A percentile compares a stretch with the other conserved stretches of the same genome.
These are phyloP conservation scores for Cladosporium sp. DNA, from an alignment of 2,329 filamentous ascomycete species.

Conservation along the genomic window DNA sequence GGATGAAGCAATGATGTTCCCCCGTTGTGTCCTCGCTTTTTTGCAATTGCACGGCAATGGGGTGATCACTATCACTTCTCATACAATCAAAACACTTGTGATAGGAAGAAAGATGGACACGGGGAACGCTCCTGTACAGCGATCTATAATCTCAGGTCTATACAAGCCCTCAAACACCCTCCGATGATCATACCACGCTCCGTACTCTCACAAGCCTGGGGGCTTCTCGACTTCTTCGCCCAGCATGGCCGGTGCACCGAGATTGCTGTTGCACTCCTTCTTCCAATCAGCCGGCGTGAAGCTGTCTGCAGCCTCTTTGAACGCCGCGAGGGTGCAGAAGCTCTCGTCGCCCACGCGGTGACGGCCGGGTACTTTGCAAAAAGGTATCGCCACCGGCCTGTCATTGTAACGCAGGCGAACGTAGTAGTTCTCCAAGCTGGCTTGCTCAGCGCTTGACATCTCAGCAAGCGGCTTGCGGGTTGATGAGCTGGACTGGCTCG, in stretches of 20 bases:
- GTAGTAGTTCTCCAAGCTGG: slow-evolving; percentile 67
- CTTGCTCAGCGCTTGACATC: slow-evolving; percentile 52
- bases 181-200: neutral
- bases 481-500: slow-evolving; percentile 1
- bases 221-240: slow-evolving; percentile 12
- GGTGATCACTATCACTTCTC: no score
- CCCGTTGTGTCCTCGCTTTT: no score
- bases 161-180: no score
- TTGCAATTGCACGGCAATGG: no score
- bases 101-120: no score
- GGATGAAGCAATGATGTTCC: no score
- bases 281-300: slow-evolving; percentile 80
- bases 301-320: slow-evolving; percentile 87
- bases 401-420: slow-evolving; percentile 92
- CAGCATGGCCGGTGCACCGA: slow-evolving; percentile 43
- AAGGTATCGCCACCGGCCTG: slow-evolving; percentile 70
- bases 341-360: slow-evolving; percentile 81
- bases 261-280: slow-evolving; percentile 51
- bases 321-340: slow-evolving; percentile 87
- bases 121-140: no score
- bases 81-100: no score
- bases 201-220: slow-evolving; percentile 10
- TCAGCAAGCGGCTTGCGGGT: slow-evolving; percentile 50
- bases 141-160: no score
- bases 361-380: slow-evolving; percentile 68